Conservation (phyloP, 805 yeast genomes). For the Nadsonia fulvescens region DNA sequence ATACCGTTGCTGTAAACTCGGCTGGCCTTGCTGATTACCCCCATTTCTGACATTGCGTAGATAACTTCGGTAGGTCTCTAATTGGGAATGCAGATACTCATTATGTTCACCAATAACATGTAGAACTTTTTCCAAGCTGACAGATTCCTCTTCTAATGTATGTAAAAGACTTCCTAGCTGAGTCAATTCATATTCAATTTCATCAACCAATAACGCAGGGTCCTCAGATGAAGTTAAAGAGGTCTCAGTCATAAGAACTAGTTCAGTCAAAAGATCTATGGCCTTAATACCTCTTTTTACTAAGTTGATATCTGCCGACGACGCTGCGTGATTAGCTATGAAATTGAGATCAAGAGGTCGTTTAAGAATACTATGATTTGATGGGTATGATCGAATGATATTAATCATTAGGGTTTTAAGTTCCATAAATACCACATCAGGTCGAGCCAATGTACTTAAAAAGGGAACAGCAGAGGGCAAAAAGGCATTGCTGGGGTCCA, state of each 20-base stretch:
- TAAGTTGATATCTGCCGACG: conserved; percentile 13
- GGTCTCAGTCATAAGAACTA: too few relatives aligned
- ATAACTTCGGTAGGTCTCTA: conserved; percentile 21
- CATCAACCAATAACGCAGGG: conserved; percentile 14
- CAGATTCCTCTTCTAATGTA: conserved; percentile 16
- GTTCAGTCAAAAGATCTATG: conserved; percentile 14
- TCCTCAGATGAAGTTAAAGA: conserved; percentile 11
- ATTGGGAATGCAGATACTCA: conserved; percentile 18
- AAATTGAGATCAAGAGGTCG: conserved; percentile 15
- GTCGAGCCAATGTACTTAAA: conserved; percentile 8
- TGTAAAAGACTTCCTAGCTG: conserved; percentile 18
- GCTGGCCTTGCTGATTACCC: conserved; percentile 10
- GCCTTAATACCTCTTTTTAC: conserved; percentile 19
- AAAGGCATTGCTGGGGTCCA: too few relatives aligned
- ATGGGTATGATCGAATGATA: conserved; percentile 19
- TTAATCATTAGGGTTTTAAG: conserved; percentile 19
- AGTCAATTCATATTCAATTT: conserved; percentile 19
- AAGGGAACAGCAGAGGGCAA: conserved; percentile 6
- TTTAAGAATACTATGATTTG: conserved; percentile 10
- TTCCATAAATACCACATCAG: conserved; percentile 19
- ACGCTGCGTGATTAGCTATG: conserved; percentile 18
- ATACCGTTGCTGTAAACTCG: neutral
- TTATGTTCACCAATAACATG: conserved; percentile 19
- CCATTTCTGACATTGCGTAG: conserved; percentile 18
- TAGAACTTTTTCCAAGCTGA: conserved; percentile 17